Base-by-base conservation (phyloP, 371 early-diverging fungal genomes). In the Smittium culicis region DNA sequence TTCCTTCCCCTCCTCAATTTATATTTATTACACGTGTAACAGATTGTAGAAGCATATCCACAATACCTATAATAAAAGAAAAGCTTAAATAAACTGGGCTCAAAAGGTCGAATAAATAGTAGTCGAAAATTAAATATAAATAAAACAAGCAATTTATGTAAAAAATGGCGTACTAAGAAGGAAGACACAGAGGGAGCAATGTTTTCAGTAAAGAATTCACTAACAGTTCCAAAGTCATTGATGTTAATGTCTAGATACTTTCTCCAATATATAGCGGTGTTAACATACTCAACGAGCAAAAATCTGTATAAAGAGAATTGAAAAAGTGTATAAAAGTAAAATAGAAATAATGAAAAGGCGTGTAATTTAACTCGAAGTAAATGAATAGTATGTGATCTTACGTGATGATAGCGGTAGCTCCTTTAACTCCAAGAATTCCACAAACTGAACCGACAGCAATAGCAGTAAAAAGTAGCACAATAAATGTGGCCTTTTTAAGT, bases 241-340 rank as follows among this genome's bases (percentile, higher is more conserved):
- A 57, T 57, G 57, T 57, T 57, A 25, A 57, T 57, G n/a, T 27
- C 57, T 25, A 57, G 25, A 25, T 57, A 57, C n/a, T 27, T 57
- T 57, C 27, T 57, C 57, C 57, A 57, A 25, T 57, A 57, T 25
- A 27, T 5, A 20, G n/a, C 57, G 5, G 27, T 57, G 14, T n/a
- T 27, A 57, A 57, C 14, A 57, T 57, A 57, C 27, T 8, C 14
- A 20, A 57, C 57, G 5, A 27, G 16, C 8, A 57, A 3, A 3
- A 57, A 25, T n/a, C 57, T 57, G 25, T n/a, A 45, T 8, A 45
- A 14, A 45, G 20, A 14, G 45, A 45, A 14, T 45, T 45, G 20
- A 45, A 45, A 20, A 20, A 45, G 8, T 20, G 20, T 8, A 14
- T 45, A 14, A 45, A 45, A 45, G 8, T 45, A 14, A 45, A 14